These are phyloP conservation scores for Mrakia gelida DNA, from an alignment of 768 basidiomycete genomes.

Conservation along the genomic window DNA sequence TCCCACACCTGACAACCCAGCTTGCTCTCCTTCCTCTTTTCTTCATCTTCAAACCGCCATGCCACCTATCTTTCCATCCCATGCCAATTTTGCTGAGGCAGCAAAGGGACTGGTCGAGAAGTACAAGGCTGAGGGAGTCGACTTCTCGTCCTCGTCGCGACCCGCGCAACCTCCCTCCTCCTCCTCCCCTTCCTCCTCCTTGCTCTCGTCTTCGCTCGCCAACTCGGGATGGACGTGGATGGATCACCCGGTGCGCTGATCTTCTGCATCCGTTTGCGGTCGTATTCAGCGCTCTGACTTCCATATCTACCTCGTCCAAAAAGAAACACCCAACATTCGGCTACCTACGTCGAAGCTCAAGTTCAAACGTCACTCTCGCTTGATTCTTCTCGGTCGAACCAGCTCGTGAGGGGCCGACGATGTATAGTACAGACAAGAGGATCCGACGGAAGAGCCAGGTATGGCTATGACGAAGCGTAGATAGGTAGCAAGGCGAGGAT, in stretches of 20 bases:
- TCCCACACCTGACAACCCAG: background rate
- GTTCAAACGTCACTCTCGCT: too few species aligned
- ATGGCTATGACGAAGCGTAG: too few species aligned
- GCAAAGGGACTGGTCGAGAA: background rate
- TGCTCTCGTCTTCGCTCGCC: background rate
- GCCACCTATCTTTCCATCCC: background rate
- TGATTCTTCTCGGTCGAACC: too few species aligned
- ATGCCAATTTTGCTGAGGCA: conserved; percentile 10
- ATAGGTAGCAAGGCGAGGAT: too few species aligned
- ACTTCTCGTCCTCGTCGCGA: background rate
- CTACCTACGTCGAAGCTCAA: conserved; percentile 2
- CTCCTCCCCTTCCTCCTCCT: background rate
- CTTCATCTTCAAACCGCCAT: background rate
- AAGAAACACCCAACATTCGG: background rate
- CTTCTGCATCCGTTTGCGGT: background rate
- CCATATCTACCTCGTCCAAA: too few species aligned
- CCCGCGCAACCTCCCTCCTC: background rate
- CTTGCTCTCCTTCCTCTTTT: background rate
- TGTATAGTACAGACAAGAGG: too few species aligned
- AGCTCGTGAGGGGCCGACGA: too few species aligned
- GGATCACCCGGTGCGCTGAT: conserved; percentile 55
- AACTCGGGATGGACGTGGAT: conserved; percentile 57
- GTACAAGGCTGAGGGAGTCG: background rate
- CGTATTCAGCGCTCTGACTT: background rate
- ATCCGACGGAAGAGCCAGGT: too few species aligned